Evolutionary conservation across 306 rosid species (phyloP), one percentile per base, ranked within the genome.

Genomic region (Cyamopsis tetragonoloba): DNA sequence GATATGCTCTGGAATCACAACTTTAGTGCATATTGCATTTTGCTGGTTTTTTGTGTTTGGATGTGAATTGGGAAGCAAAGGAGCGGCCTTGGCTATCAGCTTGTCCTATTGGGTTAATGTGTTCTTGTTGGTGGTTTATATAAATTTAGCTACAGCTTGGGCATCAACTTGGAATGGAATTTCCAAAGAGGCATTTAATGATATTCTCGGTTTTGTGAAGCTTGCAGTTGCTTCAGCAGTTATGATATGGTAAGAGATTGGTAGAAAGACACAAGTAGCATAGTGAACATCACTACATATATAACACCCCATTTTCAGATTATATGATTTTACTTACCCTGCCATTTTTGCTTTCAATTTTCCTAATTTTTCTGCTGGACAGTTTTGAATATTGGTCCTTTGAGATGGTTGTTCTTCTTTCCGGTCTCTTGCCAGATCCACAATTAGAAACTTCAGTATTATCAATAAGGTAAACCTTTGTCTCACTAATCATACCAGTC

Each of bases 381-480:
- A 87, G 92, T 50, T 80, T 87, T 0, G 85, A 87, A 31, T 79
- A 77, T 31, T 87, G 83, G 86, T 74, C 78, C 9, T 87, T 84
- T 12, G 92, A 84, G 75, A 81, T 84, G 89, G 85, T 84, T 72
- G 89, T 87, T 72, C 87, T 75, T 53, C 78, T 87, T n/a, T 82
- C 92, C 0, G 87, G 89, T 37, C 89, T 87, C 44, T 66, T 87
- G 18, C 86, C 74, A 55, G 70, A 81, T 15, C 92, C 92, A 27
- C 79, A 84, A 49, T 68, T 80, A 61, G 87, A 87, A 74, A 87
- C 92, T 43, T 84, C 89, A 5, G 84, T 77, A 41, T 50, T 87
- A 50, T 87, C 92, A 24, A 71, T 84, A 50, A 81, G 92, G 87
- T 86, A 80, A 51, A 28, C 24, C n/a, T 13, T 19, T 51, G 41